Evolutionary conservation across 768 basidiomycete genomes (phyloP), one percentile per base, ranked within the genome.

Genomic region (Amanita rubescens): DNA sequence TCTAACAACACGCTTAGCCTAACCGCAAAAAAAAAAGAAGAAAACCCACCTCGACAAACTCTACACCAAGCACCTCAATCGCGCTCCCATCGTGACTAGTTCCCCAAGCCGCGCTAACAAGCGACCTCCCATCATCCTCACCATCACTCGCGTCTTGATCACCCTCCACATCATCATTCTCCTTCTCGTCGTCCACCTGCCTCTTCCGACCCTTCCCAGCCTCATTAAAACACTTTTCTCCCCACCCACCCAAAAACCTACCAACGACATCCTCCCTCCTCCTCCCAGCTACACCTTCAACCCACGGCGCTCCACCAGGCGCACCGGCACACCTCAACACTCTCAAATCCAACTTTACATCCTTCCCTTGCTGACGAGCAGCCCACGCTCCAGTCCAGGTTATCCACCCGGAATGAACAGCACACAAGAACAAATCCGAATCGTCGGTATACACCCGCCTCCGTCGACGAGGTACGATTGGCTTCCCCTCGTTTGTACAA

Each of bases 21-120:
- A 34, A 45, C 14, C 22, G n/a, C 38, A 15, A 55, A 41, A 25
- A 25, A 27, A 10, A 57, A 52, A 39, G 20, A 42, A 58, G 59
- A 44, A 43, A 5, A 63, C 80, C 33, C 57, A 88, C 88, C 74
- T 81, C 72, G 44, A 81, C 75, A 62, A 86, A 82, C 58, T 80
- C 74, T 15, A 80, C 85, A 22, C 70, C 72, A 15, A 89, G 65
- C 50, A 90, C 76, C 70, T 88, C 88, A 59, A 88, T 76, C 22
- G 82, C 85, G 60, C 83, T 81, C 22, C 87, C 88, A 56, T 88
- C 87, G 57, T 89, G 88, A 2, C 83, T 81, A 58, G 77, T 80
- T n/a, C 87, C 86, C 88, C 87, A 88, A 0, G 79, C 79, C 8
- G 79, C 82, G 65, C 84, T 86, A n/a, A 76, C 69, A 59, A 86